phyloP scores from a whole-genome alignment of 176 grass and related monocot genomes.

The Bonia amplexicaulis region DNA sequence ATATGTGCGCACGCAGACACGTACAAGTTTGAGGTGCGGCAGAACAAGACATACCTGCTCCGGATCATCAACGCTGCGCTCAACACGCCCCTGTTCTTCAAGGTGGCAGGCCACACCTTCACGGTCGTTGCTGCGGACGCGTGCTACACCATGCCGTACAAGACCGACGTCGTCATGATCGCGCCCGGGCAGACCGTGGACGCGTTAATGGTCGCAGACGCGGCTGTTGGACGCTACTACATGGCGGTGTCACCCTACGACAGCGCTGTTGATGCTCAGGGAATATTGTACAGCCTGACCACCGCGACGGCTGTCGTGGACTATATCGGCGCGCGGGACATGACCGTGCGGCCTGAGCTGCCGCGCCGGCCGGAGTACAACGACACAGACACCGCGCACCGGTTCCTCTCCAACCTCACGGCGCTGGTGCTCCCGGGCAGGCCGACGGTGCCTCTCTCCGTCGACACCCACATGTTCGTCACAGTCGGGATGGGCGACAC shows the following conservation, averaged over 20 bases:
- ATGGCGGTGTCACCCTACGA: conserved; percentile 44
- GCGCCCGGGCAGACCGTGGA: conserved; percentile 64
- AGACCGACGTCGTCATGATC: conserved; percentile 49
- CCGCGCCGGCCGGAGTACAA: conserved; percentile 16
- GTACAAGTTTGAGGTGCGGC: conserved; percentile 34
- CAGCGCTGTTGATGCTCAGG: background rate
- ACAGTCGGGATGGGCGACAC: conserved; percentile 42
- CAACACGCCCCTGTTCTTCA: conserved; percentile 65
- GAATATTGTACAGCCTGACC: background rate
- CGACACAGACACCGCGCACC: conserved; percentile 30
- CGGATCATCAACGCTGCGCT: conserved; percentile 70
- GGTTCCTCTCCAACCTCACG: conserved; percentile 54
- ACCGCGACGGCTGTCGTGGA: conserved; percentile 25
- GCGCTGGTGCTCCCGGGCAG: conserved; percentile 25
- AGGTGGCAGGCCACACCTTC: conserved; percentile 51
- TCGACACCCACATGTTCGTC: conserved; percentile 56
- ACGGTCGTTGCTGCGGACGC: conserved; percentile 62
- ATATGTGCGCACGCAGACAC: background rate
- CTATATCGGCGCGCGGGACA: conserved; percentile 6
- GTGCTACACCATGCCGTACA: conserved; percentile 58
- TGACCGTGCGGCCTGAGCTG: background rate
- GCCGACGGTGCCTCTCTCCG: conserved; percentile 41
- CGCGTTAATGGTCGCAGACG: conserved; percentile 44
- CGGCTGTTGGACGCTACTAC: conserved; percentile 32
- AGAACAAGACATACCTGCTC: conserved; percentile 39